Base-by-base conservation (phyloP, 23 red algal species). In the Agarophyton chilense region DNA sequence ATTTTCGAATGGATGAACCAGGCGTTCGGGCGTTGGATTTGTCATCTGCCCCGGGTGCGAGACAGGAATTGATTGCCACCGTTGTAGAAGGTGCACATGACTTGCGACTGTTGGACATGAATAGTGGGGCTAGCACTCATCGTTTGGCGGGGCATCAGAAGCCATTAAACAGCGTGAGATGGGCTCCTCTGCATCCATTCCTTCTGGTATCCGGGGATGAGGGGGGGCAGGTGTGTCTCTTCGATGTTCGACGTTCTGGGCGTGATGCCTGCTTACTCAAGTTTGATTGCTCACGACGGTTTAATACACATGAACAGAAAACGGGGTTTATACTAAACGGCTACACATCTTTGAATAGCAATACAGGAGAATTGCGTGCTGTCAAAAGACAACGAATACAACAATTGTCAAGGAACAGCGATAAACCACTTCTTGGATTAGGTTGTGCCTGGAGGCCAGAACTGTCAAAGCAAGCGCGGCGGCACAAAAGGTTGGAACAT, bases 221-320 rank as follows among this genome's bases (percentile, higher is more conserved):
- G 2, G 45, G 12, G 2, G 82, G 82, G 2, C 45, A 26, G 17
- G 45, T 72, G 17, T 54, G 64, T 39, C 82, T 87, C 19, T 87
- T 87, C 29, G 82, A 87, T 49, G 42, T 87, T 31, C 82, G 82
- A 38, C 82, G 82, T 22, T 68, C 82, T 16, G 82, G 82, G 21
- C 24, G 52, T 19, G 35, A 12, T 41, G 82, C 82, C 18, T 87
- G 82, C 33, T 46, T 87, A 16, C 68, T 74, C 21, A 26, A 74
- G 41, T 74, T 74, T 47, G 68, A 74, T 47, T 14, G 43, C 41
- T 18, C 68, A 2, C 38, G 41, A 24, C 33, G 68, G 41, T 26
- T 74, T 4, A 42, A 2, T 4, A 41, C 34, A 40, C 17, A 70
- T 17, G 64, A 70, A 70, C 17, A 36, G 34, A 42, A 70, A 18